Evolutionary conservation across 2,329 filamentous ascomycete genomes (phyloP), one percentile per base, ranked within the genome.

Genomic region (Cladosporium halotolerans): DNA sequence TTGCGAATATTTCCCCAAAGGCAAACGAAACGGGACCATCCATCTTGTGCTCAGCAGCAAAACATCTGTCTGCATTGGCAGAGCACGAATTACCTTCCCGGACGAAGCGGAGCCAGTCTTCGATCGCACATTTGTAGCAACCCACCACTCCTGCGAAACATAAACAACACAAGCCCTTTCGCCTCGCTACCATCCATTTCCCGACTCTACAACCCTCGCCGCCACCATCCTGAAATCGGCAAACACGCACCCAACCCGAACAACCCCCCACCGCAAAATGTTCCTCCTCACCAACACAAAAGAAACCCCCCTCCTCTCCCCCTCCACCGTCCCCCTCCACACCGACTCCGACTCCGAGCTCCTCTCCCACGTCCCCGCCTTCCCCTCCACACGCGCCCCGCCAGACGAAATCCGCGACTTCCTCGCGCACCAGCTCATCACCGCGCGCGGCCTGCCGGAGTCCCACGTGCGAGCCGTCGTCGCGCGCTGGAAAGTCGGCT

Each of bases 361-460:
- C n/a, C 36, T n/a, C 36, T 39, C 36, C 11, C 36, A 39, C 36
- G n/a, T 11, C 11, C 36, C 36, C 11, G 8, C 13, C 2, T 14
- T 18, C 18, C 39, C 16, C 28, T 11, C 38, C 42, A 43, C 19
- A 23, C 18, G 38, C 3, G 58, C 57, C 23, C 54, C 40, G 8
- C 52, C 58, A 13, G 52, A 56, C 10, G 49, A 58, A 42, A 53
- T 60, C 10, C 58, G 57, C 39, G 54, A 54, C 1, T 59, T 49
- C 43, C 31, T 60, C 2, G 31, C 47, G 4, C 36, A 50, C 1
- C 41, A 58, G 1, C 38, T 60, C 2, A 44, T 52, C 5, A 32
- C 19, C 2, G 51, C 45, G 3, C 2, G 31, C 9, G 28, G 7
- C 16, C 4, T 51, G 4, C 16, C 13, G 2, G 13, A 8, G 7